These are phyloP conservation scores for Davidsoniella virescens DNA, from an alignment of 2,329 filamentous ascomycete species.

Conservation along the genomic window DNA sequence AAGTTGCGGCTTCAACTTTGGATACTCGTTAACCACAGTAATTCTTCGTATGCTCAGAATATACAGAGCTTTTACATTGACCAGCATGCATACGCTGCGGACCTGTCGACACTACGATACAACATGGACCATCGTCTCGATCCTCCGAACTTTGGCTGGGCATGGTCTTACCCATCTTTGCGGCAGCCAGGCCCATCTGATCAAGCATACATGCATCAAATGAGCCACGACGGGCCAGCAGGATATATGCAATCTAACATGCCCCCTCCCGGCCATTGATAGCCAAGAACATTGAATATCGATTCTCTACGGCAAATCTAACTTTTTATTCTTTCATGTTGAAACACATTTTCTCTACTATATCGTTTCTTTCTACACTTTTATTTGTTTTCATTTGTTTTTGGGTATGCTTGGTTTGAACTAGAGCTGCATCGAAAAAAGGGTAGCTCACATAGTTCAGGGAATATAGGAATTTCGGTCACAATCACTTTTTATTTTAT, in stretches of 20 bases:
- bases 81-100: neutral
- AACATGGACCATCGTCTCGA: neutral
- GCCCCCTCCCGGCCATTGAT: neutral
- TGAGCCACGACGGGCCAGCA: neutral
- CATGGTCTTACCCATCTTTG: neutral
- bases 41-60: neutral
- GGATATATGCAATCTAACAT: neutral
- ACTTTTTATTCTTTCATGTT: neutral
- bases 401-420: too few relatives aligned
- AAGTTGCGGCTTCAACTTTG: conserved; percentile 9
- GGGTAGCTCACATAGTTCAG: too few relatives aligned
- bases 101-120: neutral
- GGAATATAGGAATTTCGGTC: too few relatives aligned
- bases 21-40: conserved; percentile 3
- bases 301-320: neutral
- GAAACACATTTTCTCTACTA: neutral
- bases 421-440: too few relatives aligned
- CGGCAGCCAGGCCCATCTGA: neutral
- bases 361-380: neutral
- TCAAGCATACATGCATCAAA: neutral
- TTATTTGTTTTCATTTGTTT: neutral
- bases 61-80: conserved; percentile 3
- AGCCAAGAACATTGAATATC: neutral
- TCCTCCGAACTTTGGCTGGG: neutral
- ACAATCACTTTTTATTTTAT: too few relatives aligned